Conservation (phyloP, 2,329 filamentous ascomycete genomes). For the Xylaria sp. region DNA sequence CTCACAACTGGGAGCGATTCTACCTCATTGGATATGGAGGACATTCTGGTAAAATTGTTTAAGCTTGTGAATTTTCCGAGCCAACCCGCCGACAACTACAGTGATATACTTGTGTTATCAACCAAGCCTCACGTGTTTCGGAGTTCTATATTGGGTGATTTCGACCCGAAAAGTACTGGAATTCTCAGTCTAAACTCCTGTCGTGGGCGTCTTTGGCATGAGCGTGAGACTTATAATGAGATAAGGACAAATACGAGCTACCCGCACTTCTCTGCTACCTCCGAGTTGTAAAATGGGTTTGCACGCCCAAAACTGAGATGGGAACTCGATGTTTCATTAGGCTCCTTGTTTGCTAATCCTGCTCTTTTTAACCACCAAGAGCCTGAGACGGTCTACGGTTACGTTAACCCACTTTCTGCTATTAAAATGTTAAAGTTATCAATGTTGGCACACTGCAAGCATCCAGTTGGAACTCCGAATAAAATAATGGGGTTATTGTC, state of each 20-base stretch:
- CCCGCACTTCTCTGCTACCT: too few relatives aligned
- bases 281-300: background rate
- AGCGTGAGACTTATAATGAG: background rate
- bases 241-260: background rate
- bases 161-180: background rate
- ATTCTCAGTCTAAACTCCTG: background rate
- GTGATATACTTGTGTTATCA: background rate
- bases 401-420: background rate
- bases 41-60: background rate
- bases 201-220: background rate
- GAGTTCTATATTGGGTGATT: background rate
- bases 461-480: background rate
- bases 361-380: background rate
- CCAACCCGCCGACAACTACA: background rate
- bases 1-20: background rate
- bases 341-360: background rate
- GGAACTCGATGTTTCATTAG: background rate
- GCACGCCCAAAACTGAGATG: background rate
- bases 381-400: background rate
- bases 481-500: background rate
- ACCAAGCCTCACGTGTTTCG: background rate
- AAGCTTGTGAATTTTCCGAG: background rate
- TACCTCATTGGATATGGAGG: background rate
- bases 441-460: background rate
- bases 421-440: background rate